Conservation (phyloP, 331 rosid genomes). For the Telfairia occidentalis region DNA sequence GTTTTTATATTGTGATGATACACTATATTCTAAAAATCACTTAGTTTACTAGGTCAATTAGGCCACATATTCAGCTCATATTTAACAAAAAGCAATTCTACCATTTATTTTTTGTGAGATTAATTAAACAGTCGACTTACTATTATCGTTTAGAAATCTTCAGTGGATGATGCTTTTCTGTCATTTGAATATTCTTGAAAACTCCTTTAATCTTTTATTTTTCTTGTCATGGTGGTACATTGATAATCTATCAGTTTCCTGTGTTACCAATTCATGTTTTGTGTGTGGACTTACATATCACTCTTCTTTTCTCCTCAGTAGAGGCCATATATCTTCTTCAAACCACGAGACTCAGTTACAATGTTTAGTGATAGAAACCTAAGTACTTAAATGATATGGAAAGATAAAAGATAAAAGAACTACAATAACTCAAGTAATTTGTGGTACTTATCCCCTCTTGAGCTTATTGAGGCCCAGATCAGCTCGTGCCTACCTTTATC, state of each 20-base stretch:
- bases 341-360: neutral
- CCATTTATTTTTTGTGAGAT: neutral
- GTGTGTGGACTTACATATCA: neutral
- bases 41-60: neutral
- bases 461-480: neutral
- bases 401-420: neutral
- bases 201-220: neutral
- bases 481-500: neutral
- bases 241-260: neutral
- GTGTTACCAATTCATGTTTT: neutral
- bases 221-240: neutral
- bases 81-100: neutral
- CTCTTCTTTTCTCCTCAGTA: neutral
- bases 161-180: neutral
- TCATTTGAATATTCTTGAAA: neutral
- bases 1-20: neutral
- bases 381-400: neutral
- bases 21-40: neutral
- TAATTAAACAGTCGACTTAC: neutral
- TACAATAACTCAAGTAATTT: neutral
- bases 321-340: neutral
- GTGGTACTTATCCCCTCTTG: neutral
- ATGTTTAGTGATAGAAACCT: neutral
- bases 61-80: neutral
- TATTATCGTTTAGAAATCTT: neutral